Conservation (phyloP, 2,329 filamentous ascomycete genomes). For the Clonostachys solani region DNA sequence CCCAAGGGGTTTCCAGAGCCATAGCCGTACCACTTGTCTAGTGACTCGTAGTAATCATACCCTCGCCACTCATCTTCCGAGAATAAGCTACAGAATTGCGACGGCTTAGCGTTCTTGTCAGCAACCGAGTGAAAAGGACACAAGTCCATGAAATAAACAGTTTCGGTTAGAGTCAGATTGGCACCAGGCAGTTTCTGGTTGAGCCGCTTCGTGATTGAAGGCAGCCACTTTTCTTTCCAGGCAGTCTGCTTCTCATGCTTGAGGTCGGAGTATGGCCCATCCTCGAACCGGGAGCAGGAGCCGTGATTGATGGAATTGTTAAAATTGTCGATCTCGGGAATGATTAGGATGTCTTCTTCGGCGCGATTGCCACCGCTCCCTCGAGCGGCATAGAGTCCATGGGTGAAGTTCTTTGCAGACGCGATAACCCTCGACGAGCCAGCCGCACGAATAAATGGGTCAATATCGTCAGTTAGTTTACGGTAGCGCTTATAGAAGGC, state of each 20-base stretch:
- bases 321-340: constrained; percentile 59
- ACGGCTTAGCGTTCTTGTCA: constrained; percentile 44
- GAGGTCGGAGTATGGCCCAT: constrained; percentile 43
- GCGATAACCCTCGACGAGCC: constrained; percentile 67
- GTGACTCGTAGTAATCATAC: constrained; percentile 77
- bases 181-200: constrained; percentile 65
- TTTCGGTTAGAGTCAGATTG: constrained; percentile 58
- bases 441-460: constrained; percentile 70
- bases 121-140: constrained; percentile 84
- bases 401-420: constrained; percentile 71
- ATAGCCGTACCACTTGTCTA: constrained; percentile 84
- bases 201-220: constrained; percentile 63
- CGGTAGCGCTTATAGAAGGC: constrained; percentile 74
- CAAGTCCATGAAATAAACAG: constrained; percentile 78
- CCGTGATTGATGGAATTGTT: constrained; percentile 84
- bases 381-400: constrained; percentile 60
- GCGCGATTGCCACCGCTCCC: constrained; percentile 32
- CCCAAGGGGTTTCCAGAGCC: constrained; percentile 73
- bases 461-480: constrained; percentile 47
- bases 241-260: constrained; percentile 44
- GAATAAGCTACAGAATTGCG: constrained; percentile 75
- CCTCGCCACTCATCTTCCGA: constrained; percentile 65
- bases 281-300: constrained; percentile 67
- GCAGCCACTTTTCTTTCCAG: constrained; percentile 63
- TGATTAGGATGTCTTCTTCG: constrained; percentile 55